Evolutionary conservation across 176 grass and related monocot genomes (phyloP), one percentile per base, ranked within the genome.

Genomic region (Bonia amplexicaulis): DNA sequence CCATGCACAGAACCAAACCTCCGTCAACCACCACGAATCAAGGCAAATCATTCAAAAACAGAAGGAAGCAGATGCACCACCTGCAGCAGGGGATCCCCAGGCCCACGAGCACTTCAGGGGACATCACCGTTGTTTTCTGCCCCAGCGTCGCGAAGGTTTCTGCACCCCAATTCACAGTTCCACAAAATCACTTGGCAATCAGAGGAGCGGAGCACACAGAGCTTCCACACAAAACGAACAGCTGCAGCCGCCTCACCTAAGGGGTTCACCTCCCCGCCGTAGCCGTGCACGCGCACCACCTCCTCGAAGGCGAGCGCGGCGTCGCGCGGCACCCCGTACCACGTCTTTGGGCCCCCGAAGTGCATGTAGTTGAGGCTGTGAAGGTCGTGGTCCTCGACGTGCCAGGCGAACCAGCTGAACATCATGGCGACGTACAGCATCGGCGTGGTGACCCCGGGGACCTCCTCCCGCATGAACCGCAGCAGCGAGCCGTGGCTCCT

Each of bases 341-440:
- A 99, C 14, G 89, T 99, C 86, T 89, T 99, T 46, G 88, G 84
- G 3, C 90, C 84, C 2, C 96, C 96, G 69, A 86, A 86, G 54
- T 99, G 96, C 84, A 99, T 62, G 87, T 99, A 99, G 79, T 99
- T 95, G 64, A 99, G 55, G 80, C 93, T 93, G 44, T 99, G 94
- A 45, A 99, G 81, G 69, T 99, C 91, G 76, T 99, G 96, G 87
- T 99, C 93, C 86, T 99, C 91, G 23, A 96, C 89, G 84, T 95
- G 91, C 96, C 96, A 99, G 1, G 96, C 93, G 88, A 94, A 99
- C 96, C 96, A 99, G 52, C 91, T 94, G 84, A 99, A 99, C 88
- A 94, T 82, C 89, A 92, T 94, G 66, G 71, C 93, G 46, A 99
- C 87, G 78, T 99, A 95, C 15, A 96, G 83, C 89, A 99, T 93